phyloP scores from a whole-genome alignment of 768 basidiomycete species.

The Mycena indigotica region DNA sequence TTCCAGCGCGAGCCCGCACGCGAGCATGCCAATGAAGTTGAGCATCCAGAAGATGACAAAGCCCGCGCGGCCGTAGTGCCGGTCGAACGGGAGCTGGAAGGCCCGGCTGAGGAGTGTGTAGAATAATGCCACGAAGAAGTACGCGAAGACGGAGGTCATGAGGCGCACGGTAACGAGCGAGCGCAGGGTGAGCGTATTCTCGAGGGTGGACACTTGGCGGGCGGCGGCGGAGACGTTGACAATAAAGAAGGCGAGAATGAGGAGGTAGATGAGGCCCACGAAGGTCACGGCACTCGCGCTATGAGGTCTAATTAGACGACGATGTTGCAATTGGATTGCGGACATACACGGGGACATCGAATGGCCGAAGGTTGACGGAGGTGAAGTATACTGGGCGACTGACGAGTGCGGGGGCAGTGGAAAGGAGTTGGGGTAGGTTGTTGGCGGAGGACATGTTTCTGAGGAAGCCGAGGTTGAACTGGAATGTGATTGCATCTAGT shows the following conservation, averaged over 20 bases:
- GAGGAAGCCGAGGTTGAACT: conserved; percentile 36
- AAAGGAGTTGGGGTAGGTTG: conserved; percentile 39
- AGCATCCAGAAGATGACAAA: conserved; percentile 35
- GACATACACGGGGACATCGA: conserved; percentile 59
- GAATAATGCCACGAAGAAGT: conserved; percentile 46
- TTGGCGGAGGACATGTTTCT: conserved; percentile 30
- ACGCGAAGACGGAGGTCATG: conserved; percentile 38
- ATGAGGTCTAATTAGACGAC: conserved; percentile 24
- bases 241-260: conserved; percentile 43
- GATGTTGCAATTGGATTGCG: background rate
- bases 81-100: conserved; percentile 45
- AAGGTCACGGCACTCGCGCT: conserved; percentile 57
- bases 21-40: conserved; percentile 35
- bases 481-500: conserved; percentile 36
- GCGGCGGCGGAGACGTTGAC: conserved; percentile 30
- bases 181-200: conserved; percentile 37
- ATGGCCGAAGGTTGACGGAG: conserved; percentile 54
- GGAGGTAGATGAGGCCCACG: conserved; percentile 56
- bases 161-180: conserved; percentile 45
- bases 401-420: conserved; percentile 51
- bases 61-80: conserved; percentile 31
- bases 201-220: conserved; percentile 39
- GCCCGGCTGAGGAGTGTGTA: conserved; percentile 46
- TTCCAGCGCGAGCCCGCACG: conserved; percentile 37
- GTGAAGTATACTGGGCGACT: conserved; percentile 51